Evolutionary conservation across 129 eudicot species (phyloP).

Genomic region (Chrysanthemum seticuspe): DNA sequence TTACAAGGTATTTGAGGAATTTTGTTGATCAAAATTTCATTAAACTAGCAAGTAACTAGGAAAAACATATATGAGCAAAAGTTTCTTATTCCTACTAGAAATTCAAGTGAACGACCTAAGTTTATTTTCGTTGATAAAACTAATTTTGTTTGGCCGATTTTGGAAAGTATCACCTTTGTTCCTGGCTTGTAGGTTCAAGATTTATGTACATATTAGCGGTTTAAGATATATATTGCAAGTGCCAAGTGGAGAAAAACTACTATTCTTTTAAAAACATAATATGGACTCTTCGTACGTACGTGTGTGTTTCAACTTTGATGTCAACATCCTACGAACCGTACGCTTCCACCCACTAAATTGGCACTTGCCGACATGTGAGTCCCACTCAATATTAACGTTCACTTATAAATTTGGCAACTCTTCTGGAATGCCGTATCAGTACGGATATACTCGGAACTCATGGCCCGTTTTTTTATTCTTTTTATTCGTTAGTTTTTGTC

Average conservation of each 20-base stretch:
- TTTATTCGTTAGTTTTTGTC: neutral
- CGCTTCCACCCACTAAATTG: constrained; percentile 35
- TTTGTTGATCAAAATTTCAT: no score
- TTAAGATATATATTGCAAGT: no score
- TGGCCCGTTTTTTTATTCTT: neutral
- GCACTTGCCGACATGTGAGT: constrained; percentile 26
- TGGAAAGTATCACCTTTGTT: no score
- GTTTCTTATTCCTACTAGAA: no score
- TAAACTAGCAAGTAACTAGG: no score
- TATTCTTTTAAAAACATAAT: constrained; percentile 6
- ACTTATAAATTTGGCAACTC: constrained; percentile 8
- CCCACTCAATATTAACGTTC: neutral
- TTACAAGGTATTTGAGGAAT: no score
- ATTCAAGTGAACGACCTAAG: no score
- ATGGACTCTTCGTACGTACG: constrained; percentile 6
- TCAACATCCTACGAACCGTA: constrained; percentile 28
- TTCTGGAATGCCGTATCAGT: constrained; percentile 17
- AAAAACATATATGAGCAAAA: no score
- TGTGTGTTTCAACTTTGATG: constrained; percentile 17
- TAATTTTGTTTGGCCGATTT: no score
- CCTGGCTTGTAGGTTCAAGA: no score
- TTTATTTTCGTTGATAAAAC: no score
- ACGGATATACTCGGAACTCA: constrained; percentile 9
- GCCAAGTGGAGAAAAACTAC: neutral
- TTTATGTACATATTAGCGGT: no score